Base-by-base conservation (phyloP, 768 basidiomycete genomes). In the Boletus huronensis region DNA sequence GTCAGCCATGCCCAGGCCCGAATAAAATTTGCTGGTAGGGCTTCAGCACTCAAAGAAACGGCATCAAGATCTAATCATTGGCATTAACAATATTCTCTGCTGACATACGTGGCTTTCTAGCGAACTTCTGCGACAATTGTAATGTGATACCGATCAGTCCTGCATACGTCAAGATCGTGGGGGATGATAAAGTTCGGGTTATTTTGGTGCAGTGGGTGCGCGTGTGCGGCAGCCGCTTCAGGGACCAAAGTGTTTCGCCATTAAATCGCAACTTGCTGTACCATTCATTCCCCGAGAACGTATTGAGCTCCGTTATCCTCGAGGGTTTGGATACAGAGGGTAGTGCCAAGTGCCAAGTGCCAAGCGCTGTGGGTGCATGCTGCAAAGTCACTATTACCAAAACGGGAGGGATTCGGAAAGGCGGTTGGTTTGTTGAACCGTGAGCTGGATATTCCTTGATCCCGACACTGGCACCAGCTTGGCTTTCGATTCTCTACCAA, bases 401-500 rank as follows among this genome's bases (percentile, higher is more conserved):
- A 62, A 59, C 40, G 43, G 58, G 58, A 44, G 8, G 36, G 4
- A 43, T 52, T 48, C 29, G 56, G 38, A 42, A 39, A 25, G 48
- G 38, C 48, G 14, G 45, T 51, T 50, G 39, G 32, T 57, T 59
- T 54, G 46, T 60, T 57, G 40, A 38, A 35, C 42, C n/a, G n/a
- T n/a, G 28, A 29, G 35, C 21, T 19, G n/a, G 26, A 25, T 10
- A 26, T 36, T 25, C 25, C 8, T 29, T 46, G 26, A 42, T 50
- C 50, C 26, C 19, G 21, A 42, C n/a, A n/a, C n/a, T n/a, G n/a
- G n/a, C 32, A 28, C 17, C 23, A 13, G 16, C n/a, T 10, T n/a
- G 28, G 34, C 38, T 29, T 52, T 36, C 16, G 14, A 34, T 32
- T 42, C 38, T 35, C n/a, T 35, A 23, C 47, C 31, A 34, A 39